Conservation (phyloP, 2,329 filamentous ascomycete genomes). For the Alternaria gansuensis region DNA sequence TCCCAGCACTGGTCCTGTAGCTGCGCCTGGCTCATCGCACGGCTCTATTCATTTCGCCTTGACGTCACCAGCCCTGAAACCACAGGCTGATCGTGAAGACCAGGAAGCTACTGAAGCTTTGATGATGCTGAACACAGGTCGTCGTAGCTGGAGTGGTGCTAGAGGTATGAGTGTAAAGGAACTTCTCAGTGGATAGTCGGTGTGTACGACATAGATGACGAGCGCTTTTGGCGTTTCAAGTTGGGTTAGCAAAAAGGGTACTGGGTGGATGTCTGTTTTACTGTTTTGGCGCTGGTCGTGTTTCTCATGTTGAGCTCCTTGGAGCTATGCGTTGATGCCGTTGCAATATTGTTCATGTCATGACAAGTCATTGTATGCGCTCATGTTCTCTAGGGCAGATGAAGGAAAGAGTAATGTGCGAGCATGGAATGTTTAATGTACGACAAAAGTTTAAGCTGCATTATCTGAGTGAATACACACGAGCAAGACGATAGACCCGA, state of each 20-base stretch:
- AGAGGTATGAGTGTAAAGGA: conserved; percentile 59
- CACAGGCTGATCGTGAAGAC: conserved; percentile 54
- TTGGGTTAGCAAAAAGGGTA: conserved; percentile 8
- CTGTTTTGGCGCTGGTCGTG: conserved; percentile 15
- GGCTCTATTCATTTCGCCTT: conserved; percentile 41
- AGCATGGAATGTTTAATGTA: not conserved
- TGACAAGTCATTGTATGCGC: not conserved
- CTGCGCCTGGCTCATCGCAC: conserved; percentile 38
- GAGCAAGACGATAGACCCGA: not conserved
- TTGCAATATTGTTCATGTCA: too few species aligned
- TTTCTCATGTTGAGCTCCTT: not conserved
- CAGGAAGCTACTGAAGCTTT: conserved; percentile 86
- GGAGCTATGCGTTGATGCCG: conserved; percentile 4
- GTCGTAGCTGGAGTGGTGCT: conserved; percentile 61
- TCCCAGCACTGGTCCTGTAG: conserved; percentile 34
- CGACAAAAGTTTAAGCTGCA: not conserved
- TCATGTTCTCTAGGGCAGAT: not conserved
- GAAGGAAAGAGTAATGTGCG: not conserved
- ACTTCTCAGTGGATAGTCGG: conserved; percentile 51
- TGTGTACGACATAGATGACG: not conserved
- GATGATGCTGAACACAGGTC: conserved; percentile 85
- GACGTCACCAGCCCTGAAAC: conserved; percentile 50
- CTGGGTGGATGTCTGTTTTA: conserved; percentile 17
- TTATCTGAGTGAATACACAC: not conserved
- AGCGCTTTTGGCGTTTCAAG: conserved; percentile 8